A percentile compares a stretch with the other conserved stretches of the same genome.
Conservation (phyloP, 2,329 filamentous ascomycete species). For the Aureobasidium sp. region DNA sequence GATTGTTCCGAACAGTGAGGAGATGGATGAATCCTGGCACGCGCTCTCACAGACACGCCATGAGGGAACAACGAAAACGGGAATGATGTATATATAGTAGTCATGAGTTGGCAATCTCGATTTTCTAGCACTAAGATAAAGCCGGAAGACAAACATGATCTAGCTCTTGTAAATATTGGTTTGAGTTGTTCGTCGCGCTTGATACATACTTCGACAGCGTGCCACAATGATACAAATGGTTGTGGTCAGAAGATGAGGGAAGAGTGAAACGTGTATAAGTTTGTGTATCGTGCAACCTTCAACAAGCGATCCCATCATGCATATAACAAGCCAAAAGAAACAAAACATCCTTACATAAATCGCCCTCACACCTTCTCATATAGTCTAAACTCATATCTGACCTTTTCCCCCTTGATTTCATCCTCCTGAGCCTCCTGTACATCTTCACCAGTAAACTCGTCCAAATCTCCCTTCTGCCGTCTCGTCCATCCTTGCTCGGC, state of each 20-base stretch:
- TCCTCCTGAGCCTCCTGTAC: conserved; percentile 55
- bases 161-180: too few relatives aligned
- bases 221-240: too few relatives aligned
- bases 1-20: background rate
- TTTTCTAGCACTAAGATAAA: too few relatives aligned
- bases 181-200: too few relatives aligned
- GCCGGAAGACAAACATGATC: too few relatives aligned
- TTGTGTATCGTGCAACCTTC: too few relatives aligned
- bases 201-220: too few relatives aligned
- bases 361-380: conserved; percentile 23
- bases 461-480: conserved; percentile 46
- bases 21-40: background rate
- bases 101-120: too few relatives aligned
- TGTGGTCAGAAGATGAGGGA: too few relatives aligned
- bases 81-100: too few relatives aligned
- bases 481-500: conserved; percentile 47
- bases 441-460: conserved; percentile 59
- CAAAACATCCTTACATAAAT: background rate
- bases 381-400: conserved; percentile 26
- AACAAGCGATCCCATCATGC: background rate
- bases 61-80: background rate
- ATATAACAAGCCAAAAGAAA: background rate
- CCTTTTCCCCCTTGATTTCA: conserved; percentile 52
- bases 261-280: too few relatives aligned
- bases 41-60: background rate